phyloP scores from a whole-genome alignment of 2,329 filamentous ascomycete species.

The Beauveria scarabaeidicola region DNA sequence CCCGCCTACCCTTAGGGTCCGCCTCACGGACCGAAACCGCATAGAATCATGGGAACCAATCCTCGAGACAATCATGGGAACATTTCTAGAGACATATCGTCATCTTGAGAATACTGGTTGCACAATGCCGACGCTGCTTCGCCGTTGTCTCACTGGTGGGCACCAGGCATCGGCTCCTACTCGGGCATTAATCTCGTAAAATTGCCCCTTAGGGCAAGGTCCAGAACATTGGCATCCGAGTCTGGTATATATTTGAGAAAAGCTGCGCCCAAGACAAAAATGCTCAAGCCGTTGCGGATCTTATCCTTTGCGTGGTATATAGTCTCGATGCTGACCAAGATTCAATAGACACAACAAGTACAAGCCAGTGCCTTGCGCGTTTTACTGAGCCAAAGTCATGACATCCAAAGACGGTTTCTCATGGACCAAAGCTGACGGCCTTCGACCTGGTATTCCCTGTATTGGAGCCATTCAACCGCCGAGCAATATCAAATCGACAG shows the following conservation, averaged over 20 bases:
- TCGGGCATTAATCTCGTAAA: neutral
- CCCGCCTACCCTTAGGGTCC: no score
- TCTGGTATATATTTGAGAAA: neutral
- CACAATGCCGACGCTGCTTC: neutral
- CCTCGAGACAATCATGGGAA: no score
- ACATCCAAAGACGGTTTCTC: conserved; percentile 23
- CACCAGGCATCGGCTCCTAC: neutral
- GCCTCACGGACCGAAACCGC: no score
- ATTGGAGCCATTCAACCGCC: conserved; percentile 23
- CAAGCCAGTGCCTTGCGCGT: no score
- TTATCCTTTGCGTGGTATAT: no score
- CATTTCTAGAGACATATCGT: no score
- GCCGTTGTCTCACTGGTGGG: neutral
- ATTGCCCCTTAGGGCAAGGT: neutral
- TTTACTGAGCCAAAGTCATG: conserved; percentile 13
- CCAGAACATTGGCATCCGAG: neutral
- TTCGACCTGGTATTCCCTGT: conserved; percentile 22
- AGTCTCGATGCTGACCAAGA: no score
- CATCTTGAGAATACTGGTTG: neutral
- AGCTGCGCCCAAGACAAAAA: neutral
- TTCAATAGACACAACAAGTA: no score
- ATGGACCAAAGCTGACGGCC: conserved; percentile 22
- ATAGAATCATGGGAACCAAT: no score
- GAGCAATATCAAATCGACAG: conserved; percentile 14
- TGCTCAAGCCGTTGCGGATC: neutral